Base-by-base conservation (phyloP, 495 filamentous ascomycete genomes). In the Penicillium pulvis region DNA sequence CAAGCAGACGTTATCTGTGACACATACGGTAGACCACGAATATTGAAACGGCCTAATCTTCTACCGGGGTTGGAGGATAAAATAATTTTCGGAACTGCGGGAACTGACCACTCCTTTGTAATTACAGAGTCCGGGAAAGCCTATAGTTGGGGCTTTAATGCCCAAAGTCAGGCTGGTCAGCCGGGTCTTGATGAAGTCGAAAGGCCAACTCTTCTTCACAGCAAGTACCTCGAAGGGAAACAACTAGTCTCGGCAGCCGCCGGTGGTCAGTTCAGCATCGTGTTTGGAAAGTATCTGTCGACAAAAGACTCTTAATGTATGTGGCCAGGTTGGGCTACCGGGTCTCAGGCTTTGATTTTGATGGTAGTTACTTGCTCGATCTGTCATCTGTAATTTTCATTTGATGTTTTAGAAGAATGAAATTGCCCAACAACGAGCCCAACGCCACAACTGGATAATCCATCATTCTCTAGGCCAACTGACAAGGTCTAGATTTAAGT, bases 51-150 rank as follows among this genome's bases (percentile, higher is more conserved):
- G 23, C 51, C 51, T n/a, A 16, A 30, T 24, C n/a, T 54, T 10
- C 39, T 54, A 1, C 10, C 35, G 2, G 51, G 51, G 2, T 12
- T 54, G 24, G 26, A 19, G 12, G 51, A 33, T 2, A 39, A 54
- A 31, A 19, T 54, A 9, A 2, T 17, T 14, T 54, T 31, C 23
- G 51, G 35, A 16, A 54, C 51, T 28, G 51, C 39, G 12, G 51
- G 51, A n/a, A 54, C 31, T 10, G 51, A 54, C 19, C 51, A 54
- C 39, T 54, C 51, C 23, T 54, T 54, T 45, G 51, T 54, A 14
- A 44, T 54, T 8, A 54, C 51, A n/a, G 39, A 44, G 31, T 54
- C 51, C 7, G 51, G 51, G 20, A 44, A 44, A 20, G 51, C 36
- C 8, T 54, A 54, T 54, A 54, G 51, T 9, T 45, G 51, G 51